A percentile compares a stretch with the other conserved stretches of the same genome.
phyloP scores from a whole-genome alignment of 176 grass and related monocot genomes.

The Echinochloa phyllopogon region DNA sequence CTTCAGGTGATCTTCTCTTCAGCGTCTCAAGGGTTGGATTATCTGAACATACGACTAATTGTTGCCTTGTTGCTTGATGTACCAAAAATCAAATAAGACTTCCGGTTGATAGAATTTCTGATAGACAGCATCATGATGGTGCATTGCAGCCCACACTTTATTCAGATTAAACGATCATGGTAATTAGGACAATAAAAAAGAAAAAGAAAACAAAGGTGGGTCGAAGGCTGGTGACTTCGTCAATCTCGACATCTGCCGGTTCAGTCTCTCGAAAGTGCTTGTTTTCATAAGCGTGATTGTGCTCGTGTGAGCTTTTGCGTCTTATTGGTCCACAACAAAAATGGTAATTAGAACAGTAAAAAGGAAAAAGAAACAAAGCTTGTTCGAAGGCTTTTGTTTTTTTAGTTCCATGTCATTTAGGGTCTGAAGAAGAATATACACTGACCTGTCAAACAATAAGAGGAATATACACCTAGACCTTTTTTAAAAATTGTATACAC shows the following conservation, averaged over 20 bases:
- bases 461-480: neutral
- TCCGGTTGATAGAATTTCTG: neutral
- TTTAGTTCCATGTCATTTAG: neutral
- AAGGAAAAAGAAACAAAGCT: too few relatives aligned
- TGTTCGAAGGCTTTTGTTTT: neutral
- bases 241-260: too few relatives aligned
- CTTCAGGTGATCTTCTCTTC: constrained; percentile 15
- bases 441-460: neutral
- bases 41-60: constrained; percentile 1
- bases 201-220: neutral
- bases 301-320: too few relatives aligned
- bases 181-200: neutral
- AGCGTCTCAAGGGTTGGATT: constrained; percentile 22
- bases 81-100: neutral
- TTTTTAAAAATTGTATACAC: neutral
- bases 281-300: too few relatives aligned
- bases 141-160: neutral
- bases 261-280: too few relatives aligned
- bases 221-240: neutral
- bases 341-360: neutral
- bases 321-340: too few relatives aligned
- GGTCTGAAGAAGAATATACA: neutral
- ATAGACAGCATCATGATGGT: neutral
- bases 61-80: constrained; percentile 12
- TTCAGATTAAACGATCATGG: neutral